Evolutionary conservation across 2,329 filamentous ascomycete species (phyloP), one percentile per base, ranked within the genome.

Genomic region (Ascochyta koolunga): DNA sequence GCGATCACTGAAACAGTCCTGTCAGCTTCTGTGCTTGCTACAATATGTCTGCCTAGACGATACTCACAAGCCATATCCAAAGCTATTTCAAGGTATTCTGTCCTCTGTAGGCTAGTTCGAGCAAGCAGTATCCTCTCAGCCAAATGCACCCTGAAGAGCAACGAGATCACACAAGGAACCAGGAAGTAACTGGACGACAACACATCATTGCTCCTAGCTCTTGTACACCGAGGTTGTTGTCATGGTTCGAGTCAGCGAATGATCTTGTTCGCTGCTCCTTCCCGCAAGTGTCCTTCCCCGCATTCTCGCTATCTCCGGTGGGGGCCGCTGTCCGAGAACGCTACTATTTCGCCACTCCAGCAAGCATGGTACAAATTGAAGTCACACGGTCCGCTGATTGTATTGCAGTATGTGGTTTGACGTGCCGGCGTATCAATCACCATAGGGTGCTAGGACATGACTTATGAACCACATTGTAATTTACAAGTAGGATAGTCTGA

Each of bases 201-300:
- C 10, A 9, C 42, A 40, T 48, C 27, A 18, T 36, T 11, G 36
- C 29, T 37, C 5, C 19, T 18, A 42, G 35, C 35, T 46, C 22
- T 40, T 6, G 18, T 22, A 10, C 53, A 27, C 53, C 53, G 48
- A 56, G 53, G 53, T 56, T 48, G 48, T 44, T 39, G 36, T 39
- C 13, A 22, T 13, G 3, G 24, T 31, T 43, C 53, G 48, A 56
- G 53, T 56, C 53, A 51, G 53, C 53, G 37, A 56, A 56, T 48
- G 33, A 35, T 39, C 29, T 56, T 40, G 46, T 19, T 50, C 21
- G 15, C 19, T 27, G 24, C 29, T 41, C 15, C 29, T 37, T 38
- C 29, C 32, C 38, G 24, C 21, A 15, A n/a, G 41, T 25, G 6
- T 29, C 22, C 38, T 44, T 43, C 53, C 53, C 53, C 53, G 53